Evolutionary conservation across 805 yeast species (phyloP).

Genomic region (Kazachstania psychrophila): DNA sequence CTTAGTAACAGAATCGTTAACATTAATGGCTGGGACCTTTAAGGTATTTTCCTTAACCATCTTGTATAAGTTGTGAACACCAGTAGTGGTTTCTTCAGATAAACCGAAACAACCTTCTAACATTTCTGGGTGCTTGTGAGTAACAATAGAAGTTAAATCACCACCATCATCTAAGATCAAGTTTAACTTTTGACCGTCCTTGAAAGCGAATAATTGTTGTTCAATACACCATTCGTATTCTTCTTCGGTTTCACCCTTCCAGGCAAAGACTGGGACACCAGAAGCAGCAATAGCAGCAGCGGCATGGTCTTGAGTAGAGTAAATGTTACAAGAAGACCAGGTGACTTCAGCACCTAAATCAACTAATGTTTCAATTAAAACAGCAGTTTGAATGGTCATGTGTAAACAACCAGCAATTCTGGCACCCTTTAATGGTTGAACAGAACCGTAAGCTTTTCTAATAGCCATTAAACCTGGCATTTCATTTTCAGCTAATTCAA

Average conservation of each 20-base stretch:
- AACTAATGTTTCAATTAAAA: constrained; percentile 90
- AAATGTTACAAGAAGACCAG: constrained; percentile 98
- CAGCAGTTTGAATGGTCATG: constrained; percentile 99
- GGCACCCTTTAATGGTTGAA: constrained; percentile 96
- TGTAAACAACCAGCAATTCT: constrained; percentile 98
- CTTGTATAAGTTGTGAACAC: constrained; percentile 98
- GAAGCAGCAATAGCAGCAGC: constrained; percentile 99
- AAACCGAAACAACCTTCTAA: constrained; percentile 90
- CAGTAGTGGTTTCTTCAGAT: constrained; percentile 99
- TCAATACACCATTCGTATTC: constrained; percentile 99
- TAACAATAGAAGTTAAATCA: constrained; percentile 92
- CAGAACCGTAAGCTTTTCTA: constrained; percentile 82
- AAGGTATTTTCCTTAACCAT: constrained; percentile 79
- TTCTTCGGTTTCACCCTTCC: constrained; percentile 99
- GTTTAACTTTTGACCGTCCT: constrained; percentile 90
- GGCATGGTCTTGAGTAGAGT: constrained; percentile 99
- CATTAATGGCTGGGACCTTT: constrained; percentile 99
- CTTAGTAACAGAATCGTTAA: constrained; percentile 97
- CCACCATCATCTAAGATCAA: constrained; percentile 99
- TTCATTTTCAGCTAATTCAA: constrained; percentile 96
- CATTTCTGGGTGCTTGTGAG: constrained; percentile 97
- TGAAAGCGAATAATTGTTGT: constrained; percentile 97
- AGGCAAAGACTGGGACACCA: constrained; percentile 98
- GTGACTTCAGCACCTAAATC: constrained; percentile 99
- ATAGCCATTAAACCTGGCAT: constrained; percentile 99